phyloP scores from a whole-genome alignment of 257 asterid genomes.

The Osmanthus fragrans region DNA sequence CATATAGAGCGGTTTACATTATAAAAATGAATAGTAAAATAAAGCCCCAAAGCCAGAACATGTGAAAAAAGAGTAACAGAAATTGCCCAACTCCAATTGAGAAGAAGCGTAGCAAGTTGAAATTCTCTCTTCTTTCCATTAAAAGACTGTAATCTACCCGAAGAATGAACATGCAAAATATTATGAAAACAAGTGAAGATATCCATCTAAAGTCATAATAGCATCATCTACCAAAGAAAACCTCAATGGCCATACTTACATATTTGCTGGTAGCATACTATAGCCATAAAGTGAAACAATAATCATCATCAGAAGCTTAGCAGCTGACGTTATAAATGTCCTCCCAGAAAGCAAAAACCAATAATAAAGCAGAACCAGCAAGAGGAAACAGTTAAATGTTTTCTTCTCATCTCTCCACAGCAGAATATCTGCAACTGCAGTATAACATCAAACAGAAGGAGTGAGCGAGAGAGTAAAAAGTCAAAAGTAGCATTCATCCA shows the following conservation, averaged over 20 bases:
- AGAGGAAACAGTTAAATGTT: constrained; percentile 61
- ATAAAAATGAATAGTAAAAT: background rate
- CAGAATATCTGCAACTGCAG: constrained; percentile 88
- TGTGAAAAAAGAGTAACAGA: background rate
- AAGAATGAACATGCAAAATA: background rate
- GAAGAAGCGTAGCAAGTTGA: constrained; percentile 13
- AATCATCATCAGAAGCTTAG: constrained; percentile 66
- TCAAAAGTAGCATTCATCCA: background rate
- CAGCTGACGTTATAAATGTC: constrained; percentile 72
- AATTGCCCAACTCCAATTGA: background rate
- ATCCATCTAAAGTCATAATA: background rate
- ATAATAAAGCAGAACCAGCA: constrained; percentile 58
- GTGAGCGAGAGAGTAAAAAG: background rate
- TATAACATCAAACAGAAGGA: background rate
- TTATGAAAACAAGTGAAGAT: background rate
- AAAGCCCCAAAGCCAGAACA: background rate
- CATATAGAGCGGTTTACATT: background rate
- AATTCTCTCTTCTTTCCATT: background rate
- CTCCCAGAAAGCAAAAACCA: constrained; percentile 85
- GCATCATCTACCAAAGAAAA: background rate
- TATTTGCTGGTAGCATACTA: constrained; percentile 51
- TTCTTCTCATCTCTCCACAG: constrained; percentile 95
- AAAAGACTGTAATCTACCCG: background rate
- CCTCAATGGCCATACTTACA: constrained; percentile 50
- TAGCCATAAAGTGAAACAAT: constrained; percentile 54